phyloP scores from a whole-genome alignment of 139 green algal species.

The Chlamydomonas schloesseri region DNA sequence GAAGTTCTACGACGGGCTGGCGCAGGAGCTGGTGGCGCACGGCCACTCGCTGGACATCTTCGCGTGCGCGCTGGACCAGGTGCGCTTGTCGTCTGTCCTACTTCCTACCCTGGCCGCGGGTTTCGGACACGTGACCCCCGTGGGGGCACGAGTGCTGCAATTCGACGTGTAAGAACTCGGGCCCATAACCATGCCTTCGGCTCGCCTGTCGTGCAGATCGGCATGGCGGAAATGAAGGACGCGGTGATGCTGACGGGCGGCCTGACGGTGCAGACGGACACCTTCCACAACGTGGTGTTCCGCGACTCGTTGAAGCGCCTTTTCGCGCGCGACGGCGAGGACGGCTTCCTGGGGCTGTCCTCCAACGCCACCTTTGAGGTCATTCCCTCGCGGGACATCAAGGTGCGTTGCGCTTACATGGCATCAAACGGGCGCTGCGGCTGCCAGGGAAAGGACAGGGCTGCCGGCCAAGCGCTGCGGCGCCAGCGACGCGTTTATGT shows the following conservation, averaged over 20 bases:
- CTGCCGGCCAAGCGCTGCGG: no score
- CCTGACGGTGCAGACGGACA: conserved; percentile 91
- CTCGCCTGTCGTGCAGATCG: conserved; percentile 82
- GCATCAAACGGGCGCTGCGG: no score
- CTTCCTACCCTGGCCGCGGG: no score
- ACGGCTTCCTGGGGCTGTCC: conserved; percentile 72
- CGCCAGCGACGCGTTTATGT: no score
- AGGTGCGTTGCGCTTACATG: no score
- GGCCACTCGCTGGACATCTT: conserved; percentile 96
- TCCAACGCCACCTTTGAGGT: conserved; percentile 88
- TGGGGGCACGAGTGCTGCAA: no score
- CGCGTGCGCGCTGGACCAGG: conserved; percentile 95
- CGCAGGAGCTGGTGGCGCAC: conserved; percentile 83
- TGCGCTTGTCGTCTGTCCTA: no score
- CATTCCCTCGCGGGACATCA: conserved; percentile 76
- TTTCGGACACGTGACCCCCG: no score
- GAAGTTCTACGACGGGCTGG: conserved; percentile 93
- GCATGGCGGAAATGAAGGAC: conserved; percentile 96
- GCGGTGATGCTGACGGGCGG: conserved; percentile 90
- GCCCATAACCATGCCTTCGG: no score
- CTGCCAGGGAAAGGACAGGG: no score
- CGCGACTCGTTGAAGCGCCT: conserved; percentile 82
- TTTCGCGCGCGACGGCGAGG: conserved; percentile 77
- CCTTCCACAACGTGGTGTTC: conserved; percentile 93
- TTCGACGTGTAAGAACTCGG: no score